phyloP scores from a whole-genome alignment of 768 basidiomycete species.

The Naganishia friedmannii region DNA sequence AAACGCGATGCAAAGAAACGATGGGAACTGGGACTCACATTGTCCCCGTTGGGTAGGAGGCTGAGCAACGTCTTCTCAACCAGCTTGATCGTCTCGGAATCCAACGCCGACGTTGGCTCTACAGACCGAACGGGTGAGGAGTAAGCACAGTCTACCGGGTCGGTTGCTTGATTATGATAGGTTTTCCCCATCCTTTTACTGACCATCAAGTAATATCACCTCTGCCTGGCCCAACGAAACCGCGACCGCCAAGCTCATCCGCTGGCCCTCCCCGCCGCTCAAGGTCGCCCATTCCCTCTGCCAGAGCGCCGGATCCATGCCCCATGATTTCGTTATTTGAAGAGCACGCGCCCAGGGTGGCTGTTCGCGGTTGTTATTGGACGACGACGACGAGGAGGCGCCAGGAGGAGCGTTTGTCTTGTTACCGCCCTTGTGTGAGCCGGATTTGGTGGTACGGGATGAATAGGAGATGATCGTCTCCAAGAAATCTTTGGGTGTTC shows the following conservation, averaged over 20 bases:
- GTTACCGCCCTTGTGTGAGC: not conserved
- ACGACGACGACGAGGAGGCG: too few species aligned
- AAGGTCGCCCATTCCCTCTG: conserved; percentile 72
- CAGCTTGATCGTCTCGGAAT: conserved; percentile 62
- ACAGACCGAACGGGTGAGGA: not conserved
- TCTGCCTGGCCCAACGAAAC: conserved; percentile 72
- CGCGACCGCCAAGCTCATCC: conserved; percentile 74
- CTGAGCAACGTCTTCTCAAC: conserved; percentile 66
- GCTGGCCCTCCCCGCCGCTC: conserved; percentile 82
- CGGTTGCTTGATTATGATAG: too few species aligned
- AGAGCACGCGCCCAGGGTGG: conserved; percentile 36
- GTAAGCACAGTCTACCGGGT: too few species aligned
- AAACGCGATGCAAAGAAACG: too few species aligned
- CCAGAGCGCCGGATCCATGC: conserved; percentile 68
- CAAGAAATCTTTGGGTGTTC: conserved; percentile 73
- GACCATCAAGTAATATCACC: conserved; percentile 61
- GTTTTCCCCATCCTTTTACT: conserved; percentile 33
- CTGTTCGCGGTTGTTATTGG: too few species aligned
- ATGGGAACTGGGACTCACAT: not conserved
- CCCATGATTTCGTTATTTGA: conserved; percentile 65
- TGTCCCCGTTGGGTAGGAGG: conserved; percentile 54
- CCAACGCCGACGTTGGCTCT: conserved; percentile 90
- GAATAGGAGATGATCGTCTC: conserved; percentile 59
- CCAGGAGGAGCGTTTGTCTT: too few species aligned
- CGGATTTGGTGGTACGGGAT: conserved; percentile 52